Evolutionary conservation across 192 early-diverging fungal genomes (phyloP), one percentile per base, ranked within the genome.

Genomic region (Funneliformis mosseae): DNA sequence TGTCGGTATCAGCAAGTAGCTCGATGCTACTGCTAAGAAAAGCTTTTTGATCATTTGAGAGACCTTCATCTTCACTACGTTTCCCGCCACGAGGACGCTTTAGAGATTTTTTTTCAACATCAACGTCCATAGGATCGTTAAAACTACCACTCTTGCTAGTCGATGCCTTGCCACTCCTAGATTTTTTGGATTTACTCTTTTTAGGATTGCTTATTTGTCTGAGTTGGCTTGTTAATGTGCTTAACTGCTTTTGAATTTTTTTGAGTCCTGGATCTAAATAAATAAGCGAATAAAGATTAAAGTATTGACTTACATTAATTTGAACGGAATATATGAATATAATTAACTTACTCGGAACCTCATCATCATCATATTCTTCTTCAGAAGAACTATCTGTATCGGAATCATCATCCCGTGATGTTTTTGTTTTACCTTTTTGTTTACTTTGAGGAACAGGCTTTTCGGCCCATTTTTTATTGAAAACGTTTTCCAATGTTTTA

Each of bases 41-140:
- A 43, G 91, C 90, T 87, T 99, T 97, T 83, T 97, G 93, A 80
- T 96, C 93, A 81, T 94, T 91, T 1, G 94, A 94, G 27, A 98
- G 88, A 62, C 88, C 89, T 0, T 87, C 84, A 23, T 84, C 48
- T 7, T 83, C 84, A 16, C 89, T 84, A 21, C 75, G 79, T 41
- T 87, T 82, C 68, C 81, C 83, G 38, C 74, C 75, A 46, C 85
- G 83, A 55, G 74, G 76, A 50, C 81, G 83, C 39, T 74, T 45
- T 33, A 68, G 25, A 4, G 80, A 50, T 48, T 73, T 83, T 62
- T 85, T 83, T 50, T 81, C 76, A 38, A 77, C 68, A 60, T 76
- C 71, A 0, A 84, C 74, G 4, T 41, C 27, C 28, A 69, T 69
- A 14, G 28, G 21, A 28, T 69, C 28, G 67, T 69, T 18, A 39